phyloP scores from a whole-genome alignment of 148 eudicot genomes.

The Polygonum maritimum region DNA sequence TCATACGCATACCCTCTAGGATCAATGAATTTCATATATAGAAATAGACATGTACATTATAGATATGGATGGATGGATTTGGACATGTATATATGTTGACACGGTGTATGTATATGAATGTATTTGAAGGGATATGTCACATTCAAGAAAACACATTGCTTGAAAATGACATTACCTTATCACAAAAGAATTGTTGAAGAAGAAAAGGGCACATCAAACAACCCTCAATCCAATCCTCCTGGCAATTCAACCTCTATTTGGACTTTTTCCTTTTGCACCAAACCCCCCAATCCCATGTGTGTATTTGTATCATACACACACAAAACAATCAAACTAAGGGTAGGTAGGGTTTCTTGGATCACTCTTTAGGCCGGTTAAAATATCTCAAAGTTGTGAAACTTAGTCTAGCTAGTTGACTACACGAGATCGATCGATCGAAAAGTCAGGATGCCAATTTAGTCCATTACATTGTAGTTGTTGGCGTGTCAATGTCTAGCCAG shows the following conservation, averaged over 20 bases:
- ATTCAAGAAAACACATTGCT: not conserved
- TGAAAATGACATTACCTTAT: not conserved
- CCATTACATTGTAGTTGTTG: not conserved
- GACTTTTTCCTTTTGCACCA: not conserved
- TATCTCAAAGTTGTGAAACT: not conserved
- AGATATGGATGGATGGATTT: not conserved
- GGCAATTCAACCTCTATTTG: constrained; percentile 2
- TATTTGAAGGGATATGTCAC: not conserved
- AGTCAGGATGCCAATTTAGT: not conserved
- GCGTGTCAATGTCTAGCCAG: not conserved
- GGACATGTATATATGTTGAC: not conserved
- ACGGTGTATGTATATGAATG: not conserved
- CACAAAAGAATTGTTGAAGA: not conserved
- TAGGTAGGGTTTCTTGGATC: not conserved
- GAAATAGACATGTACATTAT: not conserved
- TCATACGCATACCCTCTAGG: not conserved
- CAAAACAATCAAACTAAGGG: not conserved
- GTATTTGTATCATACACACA: not conserved
- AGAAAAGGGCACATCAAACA: not conserved
- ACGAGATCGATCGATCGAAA: not conserved
- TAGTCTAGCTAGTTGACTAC: constrained; percentile 2
- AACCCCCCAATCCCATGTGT: not conserved
- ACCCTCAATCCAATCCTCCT: not conserved
- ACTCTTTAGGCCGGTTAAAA: not conserved
- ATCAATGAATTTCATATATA: not conserved